Percentiles rank a stretch among this genome's conserved stretches.
Evolutionary conservation across 495 filamentous ascomycete genomes (phyloP).

Genomic region (Hypoxylon perforatum): DNA sequence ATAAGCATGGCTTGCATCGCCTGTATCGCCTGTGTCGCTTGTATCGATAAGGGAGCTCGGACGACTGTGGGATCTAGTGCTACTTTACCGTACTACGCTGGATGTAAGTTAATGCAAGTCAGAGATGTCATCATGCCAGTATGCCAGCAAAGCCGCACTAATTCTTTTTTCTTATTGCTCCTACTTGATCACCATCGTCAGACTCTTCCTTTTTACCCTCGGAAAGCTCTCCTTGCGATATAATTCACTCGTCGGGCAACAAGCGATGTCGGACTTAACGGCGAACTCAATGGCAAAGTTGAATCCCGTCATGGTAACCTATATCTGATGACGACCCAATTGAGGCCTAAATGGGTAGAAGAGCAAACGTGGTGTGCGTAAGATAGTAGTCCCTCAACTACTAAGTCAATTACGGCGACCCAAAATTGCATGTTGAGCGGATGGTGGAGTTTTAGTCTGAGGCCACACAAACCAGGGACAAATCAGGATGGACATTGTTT

Average conservation of each 20-base stretch:
- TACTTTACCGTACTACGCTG: constrained; percentile 33
- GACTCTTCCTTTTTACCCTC: not conserved
- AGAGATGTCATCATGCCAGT: constrained; percentile 34
- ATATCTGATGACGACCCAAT: constrained; percentile 21
- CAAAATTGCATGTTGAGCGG: constrained; percentile 20
- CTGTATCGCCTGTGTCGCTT: too few species aligned
- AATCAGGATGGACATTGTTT: constrained; percentile 11
- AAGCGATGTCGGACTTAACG: not conserved
- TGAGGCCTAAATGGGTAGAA: constrained; percentile 23
- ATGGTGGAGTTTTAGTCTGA: constrained; percentile 29
- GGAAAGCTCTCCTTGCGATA: not conserved
- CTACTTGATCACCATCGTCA: too few species aligned
- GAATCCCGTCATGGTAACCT: not conserved
- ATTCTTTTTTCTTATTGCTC: not conserved
- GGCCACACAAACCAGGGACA: constrained; percentile 34
- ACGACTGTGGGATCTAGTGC: constrained; percentile 35
- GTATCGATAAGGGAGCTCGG: constrained; percentile 39
- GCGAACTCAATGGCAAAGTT: not conserved
- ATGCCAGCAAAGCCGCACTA: constrained; percentile 38
- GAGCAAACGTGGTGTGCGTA: constrained; percentile 1
- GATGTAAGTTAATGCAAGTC: constrained; percentile 35
- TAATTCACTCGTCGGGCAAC: not conserved
- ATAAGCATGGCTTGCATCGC: constrained; percentile 19
- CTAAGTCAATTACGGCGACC: constrained; percentile 34
- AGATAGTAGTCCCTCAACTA: not conserved